Conservation (phyloP, 306 rosid species). For the Malus sylvestris region DNA sequence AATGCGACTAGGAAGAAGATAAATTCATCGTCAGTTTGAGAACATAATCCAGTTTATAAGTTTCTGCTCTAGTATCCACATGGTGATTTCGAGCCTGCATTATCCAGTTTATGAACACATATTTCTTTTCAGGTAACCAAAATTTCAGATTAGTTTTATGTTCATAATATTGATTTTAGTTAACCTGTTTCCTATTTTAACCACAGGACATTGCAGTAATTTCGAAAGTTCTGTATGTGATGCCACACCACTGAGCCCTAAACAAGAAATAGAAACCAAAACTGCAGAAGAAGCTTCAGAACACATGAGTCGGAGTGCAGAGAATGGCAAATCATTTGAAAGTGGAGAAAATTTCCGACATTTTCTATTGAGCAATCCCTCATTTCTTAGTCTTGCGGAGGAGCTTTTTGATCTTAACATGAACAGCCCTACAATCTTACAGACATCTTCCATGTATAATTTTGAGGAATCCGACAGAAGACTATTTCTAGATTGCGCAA, state of each 20-base stretch:
- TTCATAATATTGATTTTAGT: background rate
- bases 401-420: constrained; percentile 46
- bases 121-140: background rate
- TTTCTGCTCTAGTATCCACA: background rate
- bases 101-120: background rate
- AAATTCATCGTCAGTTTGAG: background rate
- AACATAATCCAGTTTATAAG: no score
- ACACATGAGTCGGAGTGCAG: constrained; percentile 3
- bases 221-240: constrained; percentile 22
- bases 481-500: constrained; percentile 55
- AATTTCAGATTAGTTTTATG: background rate
- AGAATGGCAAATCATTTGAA: constrained; percentile 5
- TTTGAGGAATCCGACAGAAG: no score
- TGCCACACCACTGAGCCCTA: constrained; percentile 20
- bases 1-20: no score
- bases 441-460: constrained; percentile 5
- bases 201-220: constrained; percentile 13
- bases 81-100: background rate
- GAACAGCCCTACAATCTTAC: constrained; percentile 30
- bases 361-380: constrained; percentile 53
- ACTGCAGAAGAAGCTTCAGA: constrained; percentile 25
- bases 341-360: constrained; percentile 26
- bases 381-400: constrained; percentile 54
- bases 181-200: background rate
- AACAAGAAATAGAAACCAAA: constrained; percentile 18